A percentile compares a stretch with the other conserved stretches of the same genome.
phyloP scores from a whole-genome alignment of 108 stramenopile species.

The Asterionellopsis glacialis region DNA sequence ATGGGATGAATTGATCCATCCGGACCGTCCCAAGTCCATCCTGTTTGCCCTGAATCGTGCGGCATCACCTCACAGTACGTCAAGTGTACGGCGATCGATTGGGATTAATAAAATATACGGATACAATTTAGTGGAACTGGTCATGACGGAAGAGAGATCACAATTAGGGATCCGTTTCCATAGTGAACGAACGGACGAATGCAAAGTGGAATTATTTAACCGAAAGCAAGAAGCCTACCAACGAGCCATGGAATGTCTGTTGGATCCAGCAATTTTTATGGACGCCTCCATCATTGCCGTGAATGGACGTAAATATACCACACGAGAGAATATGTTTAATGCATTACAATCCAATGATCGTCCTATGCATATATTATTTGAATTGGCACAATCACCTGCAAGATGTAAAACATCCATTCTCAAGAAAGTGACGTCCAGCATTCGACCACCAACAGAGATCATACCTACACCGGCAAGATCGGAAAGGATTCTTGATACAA shows the following conservation, averaged over 20 bases:
- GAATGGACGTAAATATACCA: conserved; percentile 67
- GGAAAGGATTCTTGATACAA: conserved; percentile 28
- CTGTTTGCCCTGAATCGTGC: conserved; percentile 39
- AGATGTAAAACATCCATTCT: no score
- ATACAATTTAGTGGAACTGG: no score
- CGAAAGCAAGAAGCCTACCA: background rate
- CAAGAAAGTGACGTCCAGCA: conserved; percentile 51
- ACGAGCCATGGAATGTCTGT: conserved; percentile 40
- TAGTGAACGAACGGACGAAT: no score
- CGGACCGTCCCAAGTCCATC: conserved; percentile 80
- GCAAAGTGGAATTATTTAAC: no score
- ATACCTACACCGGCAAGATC: conserved; percentile 74
- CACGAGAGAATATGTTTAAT: conserved; percentile 57
- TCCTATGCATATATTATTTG: no score
- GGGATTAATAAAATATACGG: no score
- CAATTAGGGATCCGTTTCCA: no score
- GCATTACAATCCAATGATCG: conserved; percentile 68
- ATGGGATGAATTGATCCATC: conserved; percentile 74
- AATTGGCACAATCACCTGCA: no score
- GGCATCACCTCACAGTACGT: no score
- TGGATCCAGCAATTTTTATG: conserved; percentile 80
- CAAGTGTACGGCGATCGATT: no score
- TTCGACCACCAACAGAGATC: conserved; percentile 80
- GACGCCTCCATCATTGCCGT: conserved; percentile 80
- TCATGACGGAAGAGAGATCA: no score